Percentiles rank a stretch among this genome's conserved stretches.
These are phyloP conservation scores for Helianthus tuberosus DNA, from an alignment of 129 eudicot genomes.

Conservation along the genomic window DNA sequence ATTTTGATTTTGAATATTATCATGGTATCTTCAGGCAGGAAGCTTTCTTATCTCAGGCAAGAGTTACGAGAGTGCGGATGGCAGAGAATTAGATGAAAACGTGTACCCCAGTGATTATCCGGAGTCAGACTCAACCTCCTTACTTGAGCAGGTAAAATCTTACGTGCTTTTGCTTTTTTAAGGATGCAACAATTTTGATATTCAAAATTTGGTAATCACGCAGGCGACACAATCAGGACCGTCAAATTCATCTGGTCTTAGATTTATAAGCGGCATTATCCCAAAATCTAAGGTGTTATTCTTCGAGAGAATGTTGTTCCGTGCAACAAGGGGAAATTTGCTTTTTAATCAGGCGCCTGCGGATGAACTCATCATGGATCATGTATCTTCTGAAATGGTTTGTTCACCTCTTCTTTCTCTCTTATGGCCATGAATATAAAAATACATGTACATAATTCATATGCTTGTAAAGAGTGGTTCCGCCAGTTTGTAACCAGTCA, in stretches of 20 bases:
- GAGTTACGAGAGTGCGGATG: slow-evolving; percentile 57
- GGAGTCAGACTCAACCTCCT: slow-evolving; percentile 74
- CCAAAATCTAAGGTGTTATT: slow-evolving; percentile 68
- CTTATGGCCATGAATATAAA: neutral
- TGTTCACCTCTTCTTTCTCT: slow-evolving; percentile 16
- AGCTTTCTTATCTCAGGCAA: slow-evolving; percentile 76
- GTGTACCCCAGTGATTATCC: slow-evolving; percentile 61
- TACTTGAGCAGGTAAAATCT: slow-evolving; percentile 80
- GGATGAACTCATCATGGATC: slow-evolving; percentile 85
- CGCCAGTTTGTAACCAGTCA: neutral
- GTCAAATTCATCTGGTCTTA: slow-evolving; percentile 73
- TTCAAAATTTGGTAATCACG: slow-evolving; percentile 21
- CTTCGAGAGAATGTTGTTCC: slow-evolving; percentile 94
- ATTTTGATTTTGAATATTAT: slow-evolving; percentile 1
- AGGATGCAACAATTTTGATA: neutral
- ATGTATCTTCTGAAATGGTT: slow-evolving; percentile 85
- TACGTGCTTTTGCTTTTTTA: neutral
- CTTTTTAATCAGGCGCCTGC: slow-evolving; percentile 88
- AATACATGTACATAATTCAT: neutral
- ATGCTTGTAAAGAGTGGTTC: slow-evolving; percentile 4
- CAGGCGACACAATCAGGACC: slow-evolving; percentile 85
- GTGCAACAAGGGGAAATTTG: slow-evolving; percentile 98
- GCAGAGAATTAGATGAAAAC: slow-evolving; percentile 76
- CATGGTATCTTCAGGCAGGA: slow-evolving; percentile 69
- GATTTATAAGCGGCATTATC: slow-evolving; percentile 90